Evolutionary conservation across 768 basidiomycete species (phyloP).

Genomic region (Hygrophoropsis aurantiaca): DNA sequence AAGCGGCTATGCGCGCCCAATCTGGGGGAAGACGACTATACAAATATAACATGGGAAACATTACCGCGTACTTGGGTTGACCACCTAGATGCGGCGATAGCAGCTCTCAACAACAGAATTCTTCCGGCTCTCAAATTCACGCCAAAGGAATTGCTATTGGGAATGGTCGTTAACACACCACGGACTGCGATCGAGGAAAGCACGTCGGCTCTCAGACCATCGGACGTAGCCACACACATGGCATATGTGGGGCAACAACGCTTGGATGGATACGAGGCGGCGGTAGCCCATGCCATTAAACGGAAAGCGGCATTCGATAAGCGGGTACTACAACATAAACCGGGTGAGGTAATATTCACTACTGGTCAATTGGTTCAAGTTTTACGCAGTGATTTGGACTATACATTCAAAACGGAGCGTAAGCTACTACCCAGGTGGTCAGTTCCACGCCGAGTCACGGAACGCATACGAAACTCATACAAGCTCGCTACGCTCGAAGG

Average conservation of each 20-base stretch:
- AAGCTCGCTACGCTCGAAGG: constrained; percentile 20
- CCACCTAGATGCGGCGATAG: constrained; percentile 29
- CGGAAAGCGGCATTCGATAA: too few relatives aligned
- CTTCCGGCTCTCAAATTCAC: constrained; percentile 8
- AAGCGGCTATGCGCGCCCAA: constrained; percentile 33
- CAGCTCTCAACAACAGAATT: constrained; percentile 23
- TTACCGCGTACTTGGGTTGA: constrained; percentile 31
- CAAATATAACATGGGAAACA: constrained; percentile 9
- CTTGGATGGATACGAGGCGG: too few relatives aligned
- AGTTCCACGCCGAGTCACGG: constrained; percentile 15
- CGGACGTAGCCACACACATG: too few relatives aligned
- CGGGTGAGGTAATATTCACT: constrained; percentile 21
- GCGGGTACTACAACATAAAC: constrained; percentile 9
- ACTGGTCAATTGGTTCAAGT: constrained; percentile 31
- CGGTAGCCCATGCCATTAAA: too few relatives aligned
- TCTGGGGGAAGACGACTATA: constrained; percentile 23
- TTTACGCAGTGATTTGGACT: constrained; percentile 20
- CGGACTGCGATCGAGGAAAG: constrained; percentile 1
- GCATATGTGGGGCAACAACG: too few relatives aligned
- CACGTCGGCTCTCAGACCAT: too few relatives aligned
- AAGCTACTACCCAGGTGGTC: constrained; percentile 36
- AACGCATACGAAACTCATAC: constrained; percentile 19
- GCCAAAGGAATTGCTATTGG: constrained; percentile 7
- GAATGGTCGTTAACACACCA: constrained; percentile 5
- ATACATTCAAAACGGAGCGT: constrained; percentile 19